Conservation (phyloP, 257 asterid genomes). For the Fraxinus excelsior region DNA sequence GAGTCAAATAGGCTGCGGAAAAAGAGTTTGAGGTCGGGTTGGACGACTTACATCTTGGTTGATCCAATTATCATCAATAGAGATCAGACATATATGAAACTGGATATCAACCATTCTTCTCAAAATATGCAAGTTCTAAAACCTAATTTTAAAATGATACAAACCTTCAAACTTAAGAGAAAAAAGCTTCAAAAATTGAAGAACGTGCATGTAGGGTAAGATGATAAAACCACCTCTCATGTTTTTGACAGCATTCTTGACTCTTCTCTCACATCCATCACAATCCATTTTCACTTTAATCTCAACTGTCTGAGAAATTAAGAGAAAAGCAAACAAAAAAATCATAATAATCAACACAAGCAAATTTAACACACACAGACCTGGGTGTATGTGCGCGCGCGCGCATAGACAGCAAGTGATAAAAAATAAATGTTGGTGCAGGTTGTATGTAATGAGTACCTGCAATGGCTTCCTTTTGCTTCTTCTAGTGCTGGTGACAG, state of each 20-base stretch:
- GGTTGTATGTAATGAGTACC: slow-evolving; percentile 42
- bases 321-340: not conserved
- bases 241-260: slow-evolving; percentile 64
- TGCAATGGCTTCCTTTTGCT: slow-evolving; percentile 72
- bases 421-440: not conserved
- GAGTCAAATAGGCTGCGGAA: not conserved
- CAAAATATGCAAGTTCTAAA: not conserved
- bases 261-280: slow-evolving; percentile 94
- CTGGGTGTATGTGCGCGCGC: too few species aligned
- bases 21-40: not conserved
- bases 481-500: slow-evolving; percentile 62
- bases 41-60: too few species aligned
- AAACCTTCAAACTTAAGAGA: slow-evolving; percentile 6
- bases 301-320: slow-evolving; percentile 71
- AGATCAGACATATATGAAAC: too few species aligned
- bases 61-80: too few species aligned
- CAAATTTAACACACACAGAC: not conserved
- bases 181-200: not conserved
- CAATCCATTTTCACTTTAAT: slow-evolving; percentile 90
- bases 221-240: slow-evolving; percentile 56
- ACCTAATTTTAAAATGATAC: not conserved
- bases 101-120: not conserved
- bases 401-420: not conserved
- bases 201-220: not conserved
- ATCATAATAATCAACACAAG: not conserved